phyloP scores from a whole-genome alignment of 441 rosid genomes.

The Syzygium malaccense region DNA sequence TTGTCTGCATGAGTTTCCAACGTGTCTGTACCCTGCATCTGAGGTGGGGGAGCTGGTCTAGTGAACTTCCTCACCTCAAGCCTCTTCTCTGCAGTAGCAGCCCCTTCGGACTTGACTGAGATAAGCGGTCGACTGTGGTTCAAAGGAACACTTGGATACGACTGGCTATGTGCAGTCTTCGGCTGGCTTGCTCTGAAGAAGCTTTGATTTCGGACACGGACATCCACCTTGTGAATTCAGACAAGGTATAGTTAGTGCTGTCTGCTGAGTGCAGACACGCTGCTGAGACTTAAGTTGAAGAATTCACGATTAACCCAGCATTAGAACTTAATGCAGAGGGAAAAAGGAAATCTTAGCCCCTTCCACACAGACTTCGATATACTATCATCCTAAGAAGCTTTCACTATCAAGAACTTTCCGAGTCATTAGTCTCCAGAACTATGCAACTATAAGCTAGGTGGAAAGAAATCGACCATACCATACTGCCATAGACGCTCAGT shows the following conservation, averaged over 20 bases:
- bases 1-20: slow-evolving; percentile 21
- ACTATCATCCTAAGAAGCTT: neutral
- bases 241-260: neutral
- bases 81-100: slow-evolving; percentile 25
- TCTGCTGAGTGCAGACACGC: neutral
- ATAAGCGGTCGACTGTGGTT: slow-evolving; percentile 11
- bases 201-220: slow-evolving; percentile 19
- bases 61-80: slow-evolving; percentile 11
- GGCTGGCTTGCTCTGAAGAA: slow-evolving; percentile 13
- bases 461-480: slow-evolving; percentile 25
- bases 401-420: neutral
- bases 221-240: slow-evolving; percentile 32
- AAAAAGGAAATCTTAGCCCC: neutral
- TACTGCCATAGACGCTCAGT: slow-evolving; percentile 67
- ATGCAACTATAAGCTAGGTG: neutral
- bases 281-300: neutral
- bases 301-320: neutral
- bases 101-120: slow-evolving; percentile 47
- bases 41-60: slow-evolving; percentile 2
- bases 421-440: neutral
- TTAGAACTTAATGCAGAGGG: neutral
- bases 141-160: slow-evolving; percentile 25
- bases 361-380: neutral
- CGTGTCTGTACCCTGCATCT: neutral
- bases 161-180: slow-evolving; percentile 27